Conservation (phyloP, 2,329 filamentous ascomycete genomes). For the Camptophora hylomeconis region DNA sequence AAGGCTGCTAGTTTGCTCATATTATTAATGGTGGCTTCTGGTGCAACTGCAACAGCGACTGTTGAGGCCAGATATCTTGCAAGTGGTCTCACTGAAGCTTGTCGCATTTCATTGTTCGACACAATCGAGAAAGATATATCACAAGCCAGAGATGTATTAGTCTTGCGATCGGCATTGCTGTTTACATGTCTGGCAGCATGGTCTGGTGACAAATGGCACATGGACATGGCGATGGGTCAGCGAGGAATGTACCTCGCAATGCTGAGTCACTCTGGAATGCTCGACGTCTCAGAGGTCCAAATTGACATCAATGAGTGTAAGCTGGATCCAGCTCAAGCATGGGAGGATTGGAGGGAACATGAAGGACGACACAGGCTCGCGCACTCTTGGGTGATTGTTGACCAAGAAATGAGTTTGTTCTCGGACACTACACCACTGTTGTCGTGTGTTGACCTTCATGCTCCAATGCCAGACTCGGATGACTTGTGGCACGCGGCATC, state of each 20-base stretch:
- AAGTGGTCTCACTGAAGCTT: slow-evolving; percentile 55
- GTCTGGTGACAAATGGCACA: slow-evolving; percentile 66
- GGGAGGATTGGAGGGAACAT: slow-evolving; percentile 52
- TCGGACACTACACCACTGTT: slow-evolving; percentile 51
- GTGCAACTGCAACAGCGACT: slow-evolving; percentile 52
- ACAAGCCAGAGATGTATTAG: slow-evolving; percentile 51
- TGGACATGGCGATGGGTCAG: slow-evolving; percentile 64
- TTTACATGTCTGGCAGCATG: slow-evolving; percentile 57
- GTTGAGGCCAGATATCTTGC: slow-evolving; percentile 53
- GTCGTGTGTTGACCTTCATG: slow-evolving; percentile 50
- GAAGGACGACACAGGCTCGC: slow-evolving; percentile 54
- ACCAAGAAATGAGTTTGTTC: slow-evolving; percentile 58
- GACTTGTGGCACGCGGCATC: slow-evolving; percentile 49
- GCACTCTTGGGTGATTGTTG: slow-evolving; percentile 65
- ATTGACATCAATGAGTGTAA: slow-evolving; percentile 30
- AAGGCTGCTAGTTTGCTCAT: slow-evolving; percentile 53
- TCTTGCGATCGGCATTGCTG: slow-evolving; percentile 52
- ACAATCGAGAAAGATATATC: slow-evolving; percentile 59
- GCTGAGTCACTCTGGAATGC: slow-evolving; percentile 55
- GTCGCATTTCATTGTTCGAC: slow-evolving; percentile 59
- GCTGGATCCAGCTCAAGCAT: slow-evolving; percentile 39
- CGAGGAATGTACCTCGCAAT: slow-evolving; percentile 63
- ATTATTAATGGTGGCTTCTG: slow-evolving; percentile 60
- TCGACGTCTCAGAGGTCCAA: slow-evolving; percentile 40
- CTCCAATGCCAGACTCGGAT: slow-evolving; percentile 52